Conservation (phyloP, 2,329 filamentous ascomycete genomes). For the Ophiostoma angusticollis region DNA sequence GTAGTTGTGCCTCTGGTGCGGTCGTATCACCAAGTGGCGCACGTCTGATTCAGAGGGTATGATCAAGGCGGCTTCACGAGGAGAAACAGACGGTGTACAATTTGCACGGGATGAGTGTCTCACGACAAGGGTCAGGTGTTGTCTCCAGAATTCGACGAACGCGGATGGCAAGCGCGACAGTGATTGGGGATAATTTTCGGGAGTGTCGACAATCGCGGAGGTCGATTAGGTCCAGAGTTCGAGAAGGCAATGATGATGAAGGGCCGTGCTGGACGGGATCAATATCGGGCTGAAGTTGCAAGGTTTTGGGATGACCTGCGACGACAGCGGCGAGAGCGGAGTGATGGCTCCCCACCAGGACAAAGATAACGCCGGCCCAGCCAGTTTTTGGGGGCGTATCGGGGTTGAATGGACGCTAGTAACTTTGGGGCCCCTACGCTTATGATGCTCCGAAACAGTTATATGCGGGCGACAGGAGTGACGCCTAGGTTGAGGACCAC, state of each 20-base stretch:
- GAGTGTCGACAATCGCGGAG: background rate
- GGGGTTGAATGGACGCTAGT: too few species aligned
- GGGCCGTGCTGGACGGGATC: slow-evolving; percentile 3
- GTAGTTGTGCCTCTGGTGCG: background rate
- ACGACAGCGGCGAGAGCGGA: background rate
- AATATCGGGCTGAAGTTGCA: slow-evolving; percentile 4
- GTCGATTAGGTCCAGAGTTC: background rate
- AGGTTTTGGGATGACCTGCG: background rate
- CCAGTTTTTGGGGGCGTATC: too few species aligned
- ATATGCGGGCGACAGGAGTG: too few species aligned
- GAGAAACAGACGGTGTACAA: too few species aligned
- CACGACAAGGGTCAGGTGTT: background rate
- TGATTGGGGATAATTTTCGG: background rate
- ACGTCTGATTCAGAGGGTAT: too few species aligned
- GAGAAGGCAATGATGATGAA: background rate
- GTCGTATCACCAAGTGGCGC: background rate
- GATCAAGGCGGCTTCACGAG: too few species aligned
- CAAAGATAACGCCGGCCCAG: slow-evolving; percentile 3
- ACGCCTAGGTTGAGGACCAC: too few species aligned
- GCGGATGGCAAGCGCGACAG: background rate
- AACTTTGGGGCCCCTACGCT: too few species aligned
- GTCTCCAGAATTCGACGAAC: background rate
- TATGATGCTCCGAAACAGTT: too few species aligned
- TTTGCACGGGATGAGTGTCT: too few species aligned
- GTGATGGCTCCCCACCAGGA: background rate